Evolutionary conservation across 805 yeast genomes (phyloP), one percentile per base, ranked within the genome.

Genomic region (Pichia californica): DNA sequence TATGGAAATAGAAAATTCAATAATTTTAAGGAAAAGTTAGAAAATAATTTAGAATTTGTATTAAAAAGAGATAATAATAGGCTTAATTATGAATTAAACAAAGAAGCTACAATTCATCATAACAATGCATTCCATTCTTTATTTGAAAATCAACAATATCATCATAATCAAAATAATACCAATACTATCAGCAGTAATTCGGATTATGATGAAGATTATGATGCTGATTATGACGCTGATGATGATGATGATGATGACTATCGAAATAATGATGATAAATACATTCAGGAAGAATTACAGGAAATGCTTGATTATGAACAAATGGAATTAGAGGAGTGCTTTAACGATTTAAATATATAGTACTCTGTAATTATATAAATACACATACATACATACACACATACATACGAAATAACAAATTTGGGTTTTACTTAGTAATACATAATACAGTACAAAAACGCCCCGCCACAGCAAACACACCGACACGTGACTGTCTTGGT

Each of bases 321-420:
- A n/a, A 38, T 47, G 26, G 58, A 61, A 36, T 39, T 63, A 21
- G 63, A 59, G 36, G 61, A 62, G 38, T 48, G 58, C 53, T 38
- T 58, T 29, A 58, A 58, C 37, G 51, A 49, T 47, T 52, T 50
- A 8, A 30, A 48, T 27, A 35, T 52, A 38, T 66, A 32, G 7
- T 19, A 28, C 21, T 20, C 5, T 13, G 14, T 11, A 15, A 16
- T 37, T 34, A 29, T 20, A 28, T 28, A 36, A 13, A 15, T 30
- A 13, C 31, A 23, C 23, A 11, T 19, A 15, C 32, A 30, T 30
- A 16, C 14, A 16, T 30, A 25, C 27, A 25, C 10, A 25, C 27
- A 8, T 25, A 7, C 27, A 25, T 8, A 5, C 25, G 15, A 20
- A 31, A n/a, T 15, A 31, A n/a, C 19, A n/a, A n/a, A n/a, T n/a